Conservation (phyloP, 352 stramenopile genomes). For the Peronosclerospora sorghi region DNA sequence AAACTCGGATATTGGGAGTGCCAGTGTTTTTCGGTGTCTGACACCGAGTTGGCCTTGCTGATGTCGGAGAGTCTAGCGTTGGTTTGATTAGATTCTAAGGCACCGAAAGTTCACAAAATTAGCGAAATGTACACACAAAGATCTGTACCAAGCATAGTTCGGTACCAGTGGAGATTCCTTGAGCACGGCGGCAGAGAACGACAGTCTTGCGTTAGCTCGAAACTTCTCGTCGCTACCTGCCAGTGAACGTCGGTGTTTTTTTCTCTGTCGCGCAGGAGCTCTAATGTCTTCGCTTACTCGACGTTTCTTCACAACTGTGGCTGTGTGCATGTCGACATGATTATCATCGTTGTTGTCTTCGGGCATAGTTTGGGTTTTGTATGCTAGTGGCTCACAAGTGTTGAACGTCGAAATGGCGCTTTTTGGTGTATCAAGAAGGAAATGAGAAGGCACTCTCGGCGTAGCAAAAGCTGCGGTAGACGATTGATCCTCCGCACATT, state of each 20-base stretch:
- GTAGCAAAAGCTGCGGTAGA: slow-evolving; percentile 20
- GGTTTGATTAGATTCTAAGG: slow-evolving; percentile 17
- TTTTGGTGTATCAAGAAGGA: slow-evolving; percentile 18
- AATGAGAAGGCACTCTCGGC: slow-evolving; percentile 15
- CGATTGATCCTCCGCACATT: slow-evolving; percentile 19
- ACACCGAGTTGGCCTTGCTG: slow-evolving; percentile 6
- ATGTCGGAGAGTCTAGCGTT: slow-evolving; percentile 9
- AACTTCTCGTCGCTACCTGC: slow-evolving; percentile 47
- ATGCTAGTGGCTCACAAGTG: slow-evolving; percentile 11
- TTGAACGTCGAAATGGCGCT: slow-evolving; percentile 1
- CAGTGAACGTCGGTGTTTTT: slow-evolving; percentile 36
- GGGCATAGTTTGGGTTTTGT: slow-evolving; percentile 26
- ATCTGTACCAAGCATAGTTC: not conserved
- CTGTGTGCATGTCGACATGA: slow-evolving; percentile 8
- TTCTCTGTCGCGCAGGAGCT: slow-evolving; percentile 32
- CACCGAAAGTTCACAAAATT: slow-evolving; percentile 5
- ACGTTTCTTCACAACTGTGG: slow-evolving; percentile 45
- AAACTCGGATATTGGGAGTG: slow-evolving; percentile 3
- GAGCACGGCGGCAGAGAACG: slow-evolving; percentile 43
- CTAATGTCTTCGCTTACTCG: slow-evolving; percentile 25
- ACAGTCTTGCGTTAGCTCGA: slow-evolving; percentile 35
- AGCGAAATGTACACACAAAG: not conserved
- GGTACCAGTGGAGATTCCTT: slow-evolving; percentile 49
- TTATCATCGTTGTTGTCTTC: slow-evolving; percentile 4
- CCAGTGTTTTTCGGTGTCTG: slow-evolving; percentile 6